Conservation (phyloP, 1,284 basidiomycete genomes). For the Ceratorhiza oryzae-sativae region DNA sequence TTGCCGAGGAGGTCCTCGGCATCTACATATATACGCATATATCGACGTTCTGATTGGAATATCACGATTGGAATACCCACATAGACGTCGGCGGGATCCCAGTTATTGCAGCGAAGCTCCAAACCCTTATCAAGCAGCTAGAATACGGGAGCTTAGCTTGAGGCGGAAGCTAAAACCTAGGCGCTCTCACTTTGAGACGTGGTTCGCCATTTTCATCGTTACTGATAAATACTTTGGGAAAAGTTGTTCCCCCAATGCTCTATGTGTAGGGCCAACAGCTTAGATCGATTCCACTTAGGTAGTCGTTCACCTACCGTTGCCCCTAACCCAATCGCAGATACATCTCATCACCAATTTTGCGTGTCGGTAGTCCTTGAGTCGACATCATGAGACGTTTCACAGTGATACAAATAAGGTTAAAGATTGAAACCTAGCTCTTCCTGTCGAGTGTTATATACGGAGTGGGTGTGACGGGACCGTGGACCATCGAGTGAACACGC, state of each 20-base stretch:
- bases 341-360: constrained; percentile 17
- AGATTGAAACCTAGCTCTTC: no score
- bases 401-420: no score
- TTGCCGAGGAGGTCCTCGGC: constrained; percentile 38
- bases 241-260: constrained; percentile 37
- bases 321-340: constrained; percentile 23
- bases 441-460: no score
- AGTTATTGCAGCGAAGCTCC: constrained; percentile 32
- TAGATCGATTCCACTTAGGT: not conserved
- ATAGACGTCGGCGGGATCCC: constrained; percentile 31
- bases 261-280: not conserved
- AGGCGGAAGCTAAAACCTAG: no score
- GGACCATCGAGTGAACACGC: no score
- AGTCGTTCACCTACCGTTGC: not conserved
- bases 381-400: no score
- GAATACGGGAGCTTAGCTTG: no score
- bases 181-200: no score
- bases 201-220: constrained; percentile 13
- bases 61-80: not conserved
- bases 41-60: not conserved
- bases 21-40: constrained; percentile 23
- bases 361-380: not conserved
- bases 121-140: constrained; percentile 24
- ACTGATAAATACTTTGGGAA: not conserved
- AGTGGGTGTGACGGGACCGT: no score